Conservation (phyloP, 1,284 basidiomycete species). For the Apiotrichum montevideense region DNA sequence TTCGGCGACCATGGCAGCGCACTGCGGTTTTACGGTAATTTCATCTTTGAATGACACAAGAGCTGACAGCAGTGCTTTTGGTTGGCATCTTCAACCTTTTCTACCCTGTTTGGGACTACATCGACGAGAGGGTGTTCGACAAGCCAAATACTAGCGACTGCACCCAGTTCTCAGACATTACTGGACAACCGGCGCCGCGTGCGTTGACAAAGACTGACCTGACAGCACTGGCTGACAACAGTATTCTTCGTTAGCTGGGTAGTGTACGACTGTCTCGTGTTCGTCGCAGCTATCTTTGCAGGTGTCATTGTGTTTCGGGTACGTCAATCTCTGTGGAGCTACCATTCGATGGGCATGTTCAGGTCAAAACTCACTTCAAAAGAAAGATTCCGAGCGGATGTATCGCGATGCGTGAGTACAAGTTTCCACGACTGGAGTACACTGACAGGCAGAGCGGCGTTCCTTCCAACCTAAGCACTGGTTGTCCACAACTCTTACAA, state of each 20-base stretch:
- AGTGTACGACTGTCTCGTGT: constrained; percentile 35
- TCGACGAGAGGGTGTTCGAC: constrained; percentile 44
- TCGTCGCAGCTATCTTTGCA: constrained; percentile 41
- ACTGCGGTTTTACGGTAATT: constrained; percentile 24
- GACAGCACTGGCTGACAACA: constrained; percentile 6
- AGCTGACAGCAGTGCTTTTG: constrained; percentile 14
- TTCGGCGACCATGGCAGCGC: constrained; percentile 46
- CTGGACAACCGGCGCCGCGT: constrained; percentile 41
- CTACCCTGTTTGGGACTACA: constrained; percentile 47
- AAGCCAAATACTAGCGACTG: constrained; percentile 45
- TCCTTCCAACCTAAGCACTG: too few species aligned
- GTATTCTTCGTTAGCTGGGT: constrained; percentile 42
- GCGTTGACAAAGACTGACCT: background rate
- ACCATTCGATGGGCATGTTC: too few species aligned
- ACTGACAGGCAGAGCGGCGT: too few species aligned
- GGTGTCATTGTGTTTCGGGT: constrained; percentile 44
- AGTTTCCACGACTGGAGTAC: too few species aligned
- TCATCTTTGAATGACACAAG: constrained; percentile 17
- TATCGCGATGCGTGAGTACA: constrained; percentile 36
- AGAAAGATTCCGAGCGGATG: background rate
- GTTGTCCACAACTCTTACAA: too few species aligned
- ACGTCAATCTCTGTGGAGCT: background rate
- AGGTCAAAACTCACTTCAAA: too few species aligned
- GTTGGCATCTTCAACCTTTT: constrained; percentile 41
- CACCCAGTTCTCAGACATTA: constrained; percentile 34